Conservation (phyloP, 805 yeast genomes). For the Lachancea sp. region DNA sequence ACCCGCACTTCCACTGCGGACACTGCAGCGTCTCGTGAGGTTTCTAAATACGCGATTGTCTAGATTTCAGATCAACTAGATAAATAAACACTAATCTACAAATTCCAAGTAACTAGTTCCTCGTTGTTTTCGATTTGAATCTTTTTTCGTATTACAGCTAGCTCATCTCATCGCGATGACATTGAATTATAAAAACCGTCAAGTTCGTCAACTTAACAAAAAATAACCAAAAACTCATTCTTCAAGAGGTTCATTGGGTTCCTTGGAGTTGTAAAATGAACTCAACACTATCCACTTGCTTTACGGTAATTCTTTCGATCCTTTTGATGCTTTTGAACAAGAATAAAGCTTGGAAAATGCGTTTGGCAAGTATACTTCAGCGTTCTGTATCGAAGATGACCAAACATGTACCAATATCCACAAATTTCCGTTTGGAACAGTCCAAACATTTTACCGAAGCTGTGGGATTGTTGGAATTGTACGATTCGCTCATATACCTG, state of each 20-base stretch:
- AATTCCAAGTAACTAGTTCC: too few species aligned
- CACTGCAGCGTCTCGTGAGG: background rate
- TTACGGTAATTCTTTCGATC: slow-evolving; percentile 15
- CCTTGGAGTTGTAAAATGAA: background rate
- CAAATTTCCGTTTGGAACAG: slow-evolving; percentile 13
- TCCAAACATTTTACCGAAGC: slow-evolving; percentile 5
- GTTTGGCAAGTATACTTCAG: slow-evolving; percentile 17
- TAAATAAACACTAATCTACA: background rate
- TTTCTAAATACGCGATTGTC: background rate
- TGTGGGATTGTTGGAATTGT: slow-evolving; percentile 11
- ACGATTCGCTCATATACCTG: slow-evolving; percentile 12
- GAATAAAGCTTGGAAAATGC: slow-evolving; percentile 16
- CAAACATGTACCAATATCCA: slow-evolving; percentile 9
- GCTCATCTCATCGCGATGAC: background rate
- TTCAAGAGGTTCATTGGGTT: too few species aligned
- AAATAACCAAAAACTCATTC: too few species aligned
- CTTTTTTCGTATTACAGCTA: too few species aligned
- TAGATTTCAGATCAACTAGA: background rate
- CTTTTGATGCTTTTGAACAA: slow-evolving; percentile 19
- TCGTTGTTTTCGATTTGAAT: too few species aligned
- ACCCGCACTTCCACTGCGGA: background rate
- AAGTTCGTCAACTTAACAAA: too few species aligned
- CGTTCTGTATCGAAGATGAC: slow-evolving; percentile 11
- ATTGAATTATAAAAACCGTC: background rate
- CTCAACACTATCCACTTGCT: slow-evolving; percentile 9